Evolutionary conservation across 352 stramenopile species (phyloP).

Genomic region (Globisporangium ultimum): DNA sequence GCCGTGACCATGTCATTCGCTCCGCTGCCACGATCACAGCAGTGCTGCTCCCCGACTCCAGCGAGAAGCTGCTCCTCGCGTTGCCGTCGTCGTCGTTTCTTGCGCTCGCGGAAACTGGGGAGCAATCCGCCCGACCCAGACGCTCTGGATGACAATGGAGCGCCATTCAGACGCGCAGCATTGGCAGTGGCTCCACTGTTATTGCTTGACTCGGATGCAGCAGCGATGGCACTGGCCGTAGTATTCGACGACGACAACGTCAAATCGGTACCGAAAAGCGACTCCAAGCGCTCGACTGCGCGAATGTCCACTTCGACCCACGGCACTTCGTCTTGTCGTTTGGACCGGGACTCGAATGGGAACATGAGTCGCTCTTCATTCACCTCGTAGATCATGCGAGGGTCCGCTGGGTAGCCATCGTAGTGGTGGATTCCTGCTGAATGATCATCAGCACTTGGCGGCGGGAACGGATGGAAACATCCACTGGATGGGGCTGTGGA

Average conservation of each 20-base stretch:
- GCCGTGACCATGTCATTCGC: not conserved
- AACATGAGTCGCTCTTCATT: constrained; percentile 31
- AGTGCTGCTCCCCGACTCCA: not conserved
- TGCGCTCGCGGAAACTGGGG: constrained; percentile 14
- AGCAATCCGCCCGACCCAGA: not conserved
- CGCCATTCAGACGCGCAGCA: not conserved
- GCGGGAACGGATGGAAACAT: constrained; percentile 38
- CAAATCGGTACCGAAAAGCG: constrained; percentile 20
- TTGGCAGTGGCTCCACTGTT: not conserved
- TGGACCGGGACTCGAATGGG: constrained; percentile 28
- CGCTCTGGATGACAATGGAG: constrained; percentile 1
- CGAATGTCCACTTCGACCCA: constrained; percentile 35
- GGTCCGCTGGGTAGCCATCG: constrained; percentile 19
- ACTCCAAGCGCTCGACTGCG: constrained; percentile 28
- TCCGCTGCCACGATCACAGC: not conserved
- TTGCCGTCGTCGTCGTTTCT: constrained; percentile 7
- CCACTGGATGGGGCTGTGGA: constrained; percentile 1
- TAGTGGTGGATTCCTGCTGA: constrained; percentile 2
- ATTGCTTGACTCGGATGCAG: not conserved
- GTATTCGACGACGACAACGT: not conserved
- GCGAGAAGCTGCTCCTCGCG: constrained; percentile 6
- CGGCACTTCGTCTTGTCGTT: constrained; percentile 14
- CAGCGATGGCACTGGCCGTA: not conserved
- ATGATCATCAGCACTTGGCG: not conserved
- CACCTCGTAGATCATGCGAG: constrained; percentile 24